Evolutionary conservation across 148 eudicot species (phyloP).

Genomic region (Fagopyrum homotropicum): DNA sequence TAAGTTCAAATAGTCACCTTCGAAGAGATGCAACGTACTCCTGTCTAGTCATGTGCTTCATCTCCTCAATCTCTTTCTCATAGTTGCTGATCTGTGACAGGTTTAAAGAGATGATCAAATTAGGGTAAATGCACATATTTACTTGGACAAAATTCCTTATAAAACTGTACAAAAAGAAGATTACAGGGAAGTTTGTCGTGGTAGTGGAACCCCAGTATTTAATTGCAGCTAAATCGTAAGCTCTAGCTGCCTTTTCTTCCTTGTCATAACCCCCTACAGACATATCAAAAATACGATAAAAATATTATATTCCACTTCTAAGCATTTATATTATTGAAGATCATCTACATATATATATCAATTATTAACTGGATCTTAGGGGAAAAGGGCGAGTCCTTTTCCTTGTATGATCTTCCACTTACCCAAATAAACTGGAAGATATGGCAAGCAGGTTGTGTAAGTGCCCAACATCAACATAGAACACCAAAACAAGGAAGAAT

Average conservation of each 20-base stretch:
- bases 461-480: constrained; percentile 12
- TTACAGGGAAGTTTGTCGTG: constrained; percentile 93
- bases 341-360: background rate
- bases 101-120: background rate
- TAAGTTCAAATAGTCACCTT: constrained; percentile 33
- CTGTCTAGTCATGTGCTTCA: constrained; percentile 96
- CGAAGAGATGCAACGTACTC: constrained; percentile 88
- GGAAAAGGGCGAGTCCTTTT: constrained; percentile 3
- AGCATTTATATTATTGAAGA: background rate
- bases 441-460: constrained; percentile 10
- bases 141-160: background rate
- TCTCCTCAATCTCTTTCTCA: constrained; percentile 86
- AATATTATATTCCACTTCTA: constrained; percentile 4
- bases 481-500: constrained; percentile 16
- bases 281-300: background rate
- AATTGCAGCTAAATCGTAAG: constrained; percentile 96
- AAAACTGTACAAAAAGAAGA: background rate
- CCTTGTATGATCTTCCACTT: constrained; percentile 19
- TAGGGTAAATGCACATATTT: background rate
- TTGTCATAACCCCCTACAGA: constrained; percentile 89
- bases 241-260: constrained; percentile 95
- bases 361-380: background rate
- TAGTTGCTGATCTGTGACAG: constrained; percentile 56
- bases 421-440: constrained; percentile 87
- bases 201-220: constrained; percentile 97